Evolutionary conservation across 75 land plant species (phyloP).

Genomic region (Ceratopteris richardii): DNA sequence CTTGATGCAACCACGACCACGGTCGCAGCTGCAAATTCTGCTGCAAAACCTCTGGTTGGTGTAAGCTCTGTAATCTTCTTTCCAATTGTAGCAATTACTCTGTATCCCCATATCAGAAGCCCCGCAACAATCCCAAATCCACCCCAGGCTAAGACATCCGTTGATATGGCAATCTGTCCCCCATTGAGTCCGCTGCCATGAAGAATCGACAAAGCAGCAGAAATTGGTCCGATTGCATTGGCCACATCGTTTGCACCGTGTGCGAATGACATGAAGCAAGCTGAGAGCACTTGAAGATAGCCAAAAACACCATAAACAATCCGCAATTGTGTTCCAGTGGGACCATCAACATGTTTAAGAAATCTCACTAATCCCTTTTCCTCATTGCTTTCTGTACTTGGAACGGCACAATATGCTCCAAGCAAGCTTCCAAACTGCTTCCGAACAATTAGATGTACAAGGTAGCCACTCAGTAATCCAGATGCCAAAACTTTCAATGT

Average conservation of each 20-base stretch:
- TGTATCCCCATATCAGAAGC: slow-evolving; percentile 86
- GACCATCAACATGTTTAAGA: slow-evolving; percentile 67
- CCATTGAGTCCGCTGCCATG: slow-evolving; percentile 50
- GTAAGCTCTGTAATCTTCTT: slow-evolving; percentile 95
- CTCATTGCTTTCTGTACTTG: not conserved
- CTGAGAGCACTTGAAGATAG: slow-evolving; percentile 87
- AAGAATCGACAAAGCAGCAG: slow-evolving; percentile 77
- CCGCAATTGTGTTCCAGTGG: slow-evolving; percentile 75
- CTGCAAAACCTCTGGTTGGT: slow-evolving; percentile 96
- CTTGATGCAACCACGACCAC: slow-evolving; percentile 90
- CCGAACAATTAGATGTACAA: slow-evolving; percentile 46
- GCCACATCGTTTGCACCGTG: slow-evolving; percentile 98
- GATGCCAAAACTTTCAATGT: slow-evolving; percentile 53
- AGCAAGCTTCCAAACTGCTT: slow-evolving; percentile 82
- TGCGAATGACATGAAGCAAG: slow-evolving; percentile 99
- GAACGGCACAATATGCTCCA: slow-evolving; percentile 23
- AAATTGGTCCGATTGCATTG: slow-evolving; percentile 93
- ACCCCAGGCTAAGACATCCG: slow-evolving; percentile 95
- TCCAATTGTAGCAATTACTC: slow-evolving; percentile 94
- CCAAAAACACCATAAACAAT: slow-evolving; percentile 93
- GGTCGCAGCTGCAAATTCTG: slow-evolving; percentile 97
- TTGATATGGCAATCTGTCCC: slow-evolving; percentile 49
- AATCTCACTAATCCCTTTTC: slow-evolving; percentile 25
- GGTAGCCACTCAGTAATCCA: slow-evolving; percentile 59
- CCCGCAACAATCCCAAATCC: slow-evolving; percentile 98